Percentiles rank a stretch among this genome's conserved stretches.
These are phyloP conservation scores for Zygotorulaspora danielsina DNA, from an alignment of 805 yeast genomes.

Conservation along the genomic window DNA sequence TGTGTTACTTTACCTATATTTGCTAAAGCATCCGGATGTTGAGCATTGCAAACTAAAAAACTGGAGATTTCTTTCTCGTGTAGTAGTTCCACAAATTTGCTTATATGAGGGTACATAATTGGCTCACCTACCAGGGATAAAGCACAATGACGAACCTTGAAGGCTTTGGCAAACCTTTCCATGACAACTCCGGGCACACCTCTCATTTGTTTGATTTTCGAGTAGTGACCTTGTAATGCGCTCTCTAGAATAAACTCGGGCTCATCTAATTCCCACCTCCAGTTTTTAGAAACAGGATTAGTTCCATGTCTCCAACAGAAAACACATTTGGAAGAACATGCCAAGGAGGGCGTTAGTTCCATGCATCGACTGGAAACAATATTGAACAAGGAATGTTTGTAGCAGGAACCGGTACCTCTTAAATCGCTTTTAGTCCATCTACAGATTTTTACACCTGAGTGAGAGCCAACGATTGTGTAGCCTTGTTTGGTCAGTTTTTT, in stretches of 20 bases:
- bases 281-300: constrained; percentile 90
- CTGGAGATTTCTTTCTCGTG: constrained; percentile 79
- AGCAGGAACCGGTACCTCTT: constrained; percentile 92
- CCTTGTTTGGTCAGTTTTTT: constrained; percentile 90
- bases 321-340: constrained; percentile 93
- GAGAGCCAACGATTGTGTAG: constrained; percentile 87
- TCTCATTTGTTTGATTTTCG: constrained; percentile 87
- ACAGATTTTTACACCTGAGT: constrained; percentile 91
- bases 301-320: constrained; percentile 98
- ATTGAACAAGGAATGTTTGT: constrained; percentile 88
- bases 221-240: constrained; percentile 83
- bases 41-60: constrained; percentile 91
- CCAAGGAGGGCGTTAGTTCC: constrained; percentile 92
- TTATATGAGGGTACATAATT: constrained; percentile 86
- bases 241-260: constrained; percentile 82
- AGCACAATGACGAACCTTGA: constrained; percentile 86
- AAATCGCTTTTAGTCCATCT: constrained; percentile 95
- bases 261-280: constrained; percentile 95
- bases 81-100: constrained; percentile 73
- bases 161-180: constrained; percentile 87
- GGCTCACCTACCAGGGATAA: constrained; percentile 93
- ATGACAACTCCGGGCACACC: constrained; percentile 94
- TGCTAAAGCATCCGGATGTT: constrained; percentile 81
- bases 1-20: constrained; percentile 77
- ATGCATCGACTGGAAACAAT: constrained; percentile 86